These are phyloP conservation scores for Periconia digitata DNA, from an alignment of 2,329 filamentous ascomycete species.

Conservation along the genomic window DNA sequence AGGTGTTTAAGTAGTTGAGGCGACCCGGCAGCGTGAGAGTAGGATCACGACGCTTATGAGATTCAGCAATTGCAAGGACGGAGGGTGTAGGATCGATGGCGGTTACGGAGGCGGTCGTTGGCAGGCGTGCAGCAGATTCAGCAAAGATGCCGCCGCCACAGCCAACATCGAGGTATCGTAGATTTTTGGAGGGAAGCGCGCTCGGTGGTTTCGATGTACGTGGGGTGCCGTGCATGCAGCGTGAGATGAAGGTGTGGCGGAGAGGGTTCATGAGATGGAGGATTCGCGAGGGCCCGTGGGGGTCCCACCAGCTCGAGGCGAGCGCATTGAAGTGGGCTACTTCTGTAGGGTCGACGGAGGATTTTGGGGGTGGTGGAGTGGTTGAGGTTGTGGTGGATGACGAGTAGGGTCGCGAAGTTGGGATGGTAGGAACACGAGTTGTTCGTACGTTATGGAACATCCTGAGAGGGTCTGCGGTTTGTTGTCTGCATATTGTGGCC, in stretches of 20 bases:
- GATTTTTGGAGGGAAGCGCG: constrained; percentile 35
- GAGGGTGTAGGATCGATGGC: constrained; percentile 77
- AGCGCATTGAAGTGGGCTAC: constrained; percentile 93
- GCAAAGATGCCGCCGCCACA: constrained; percentile 97
- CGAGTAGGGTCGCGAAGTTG: constrained; percentile 15
- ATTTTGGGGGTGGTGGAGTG: constrained; percentile 16
- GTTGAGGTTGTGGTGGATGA: constrained; percentile 12
- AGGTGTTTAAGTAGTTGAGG: constrained; percentile 72
- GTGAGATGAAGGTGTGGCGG: constrained; percentile 85
- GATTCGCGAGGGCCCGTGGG: constrained; percentile 85
- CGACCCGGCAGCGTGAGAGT: constrained; percentile 57
- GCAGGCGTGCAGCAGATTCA: constrained; percentile 75
- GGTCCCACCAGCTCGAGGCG: constrained; percentile 96
- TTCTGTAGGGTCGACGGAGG: constrained; percentile 74
- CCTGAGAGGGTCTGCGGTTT: not conserved
- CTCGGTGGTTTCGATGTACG: constrained; percentile 38
- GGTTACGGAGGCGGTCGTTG: constrained; percentile 64
- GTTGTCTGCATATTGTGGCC: not conserved
- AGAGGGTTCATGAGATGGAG: constrained; percentile 98
- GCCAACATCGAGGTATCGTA: constrained; percentile 85
- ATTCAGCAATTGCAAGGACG: constrained; percentile 73
- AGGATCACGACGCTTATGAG: constrained; percentile 76
- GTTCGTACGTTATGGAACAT: not conserved
- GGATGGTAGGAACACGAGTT: not conserved
- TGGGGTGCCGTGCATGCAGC: constrained; percentile 55